A percentile compares a stretch with the other conserved stretches of the same genome.
phyloP scores from a whole-genome alignment of 2,329 filamentous ascomycete genomes.

The Aspergillus sp. region DNA sequence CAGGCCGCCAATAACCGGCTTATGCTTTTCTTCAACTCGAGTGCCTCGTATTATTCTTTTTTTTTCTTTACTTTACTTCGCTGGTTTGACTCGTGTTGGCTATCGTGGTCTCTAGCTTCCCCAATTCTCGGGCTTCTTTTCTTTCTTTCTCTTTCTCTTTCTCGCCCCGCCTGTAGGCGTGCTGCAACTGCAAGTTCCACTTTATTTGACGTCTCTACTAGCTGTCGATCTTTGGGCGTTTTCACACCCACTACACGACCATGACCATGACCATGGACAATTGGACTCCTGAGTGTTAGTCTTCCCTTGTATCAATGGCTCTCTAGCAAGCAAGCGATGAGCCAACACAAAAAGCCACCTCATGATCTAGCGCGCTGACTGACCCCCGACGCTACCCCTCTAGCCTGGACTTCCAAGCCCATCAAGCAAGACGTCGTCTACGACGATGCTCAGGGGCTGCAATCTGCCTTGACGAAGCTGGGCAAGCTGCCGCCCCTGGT shows the following conservation, averaged over 20 bases:
- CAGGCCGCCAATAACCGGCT: slow-evolving; percentile 18
- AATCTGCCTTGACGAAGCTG: slow-evolving; percentile 42
- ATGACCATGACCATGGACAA: slow-evolving; percentile 10
- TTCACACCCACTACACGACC: neutral
- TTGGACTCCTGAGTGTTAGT: slow-evolving; percentile 21
- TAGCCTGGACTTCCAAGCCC: slow-evolving; percentile 26
- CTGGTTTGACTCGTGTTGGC: no score
- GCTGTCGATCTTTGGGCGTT: neutral
- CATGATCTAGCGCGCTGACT: neutral
- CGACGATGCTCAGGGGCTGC: slow-evolving; percentile 41
- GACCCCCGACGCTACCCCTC: neutral
- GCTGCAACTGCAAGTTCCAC: neutral
- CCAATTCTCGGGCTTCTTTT: neutral
- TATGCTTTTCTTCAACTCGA: slow-evolving; percentile 2
- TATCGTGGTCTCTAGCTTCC: no score
- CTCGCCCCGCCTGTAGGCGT: neutral
- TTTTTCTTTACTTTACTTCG: neutral
- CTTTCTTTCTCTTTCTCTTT: neutral
- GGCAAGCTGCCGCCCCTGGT: slow-evolving; percentile 48
- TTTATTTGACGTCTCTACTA: neutral
- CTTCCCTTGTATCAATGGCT: neutral
- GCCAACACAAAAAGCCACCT: neutral
- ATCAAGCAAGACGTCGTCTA: slow-evolving; percentile 36
- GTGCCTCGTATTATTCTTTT: neutral
- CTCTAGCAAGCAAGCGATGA: no score